Evolutionary conservation across 2,329 filamentous ascomycete species (phyloP).

Genomic region (Rugonectria rugulosa): DNA sequence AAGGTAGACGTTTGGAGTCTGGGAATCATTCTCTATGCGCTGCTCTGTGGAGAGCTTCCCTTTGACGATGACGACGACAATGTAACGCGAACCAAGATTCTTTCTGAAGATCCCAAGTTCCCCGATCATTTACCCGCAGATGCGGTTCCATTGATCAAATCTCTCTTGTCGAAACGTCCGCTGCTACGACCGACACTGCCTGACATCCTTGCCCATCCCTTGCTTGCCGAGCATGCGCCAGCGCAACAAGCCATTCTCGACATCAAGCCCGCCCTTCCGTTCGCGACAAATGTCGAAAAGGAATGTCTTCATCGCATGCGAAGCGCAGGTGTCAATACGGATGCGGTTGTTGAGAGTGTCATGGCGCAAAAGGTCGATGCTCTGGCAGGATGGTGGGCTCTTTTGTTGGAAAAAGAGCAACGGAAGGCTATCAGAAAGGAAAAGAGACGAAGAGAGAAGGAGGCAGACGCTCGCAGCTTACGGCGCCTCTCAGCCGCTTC

Average conservation of each 20-base stretch:
- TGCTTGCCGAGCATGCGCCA: constrained; percentile 85
- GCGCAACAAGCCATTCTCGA: constrained; percentile 91
- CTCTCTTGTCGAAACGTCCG: constrained; percentile 89
- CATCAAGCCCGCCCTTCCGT: constrained; percentile 79
- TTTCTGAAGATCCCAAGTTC: constrained; percentile 85
- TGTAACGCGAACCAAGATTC: constrained; percentile 82
- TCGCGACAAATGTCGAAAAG: constrained; percentile 86
- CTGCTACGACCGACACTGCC: constrained; percentile 81
- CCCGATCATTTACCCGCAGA: constrained; percentile 81
- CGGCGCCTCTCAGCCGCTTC: constrained; percentile 89
- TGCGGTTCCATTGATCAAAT: constrained; percentile 77
- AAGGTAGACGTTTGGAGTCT: constrained; percentile 98
- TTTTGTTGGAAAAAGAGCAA: constrained; percentile 93
- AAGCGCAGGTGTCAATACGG: constrained; percentile 91
- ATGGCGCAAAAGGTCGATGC: constrained; percentile 88
- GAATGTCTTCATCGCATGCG: constrained; percentile 93
- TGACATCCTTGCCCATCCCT: constrained; percentile 88
- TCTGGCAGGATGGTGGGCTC: constrained; percentile 93
- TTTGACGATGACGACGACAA: constrained; percentile 97
- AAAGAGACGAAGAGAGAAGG: constrained; percentile 83
- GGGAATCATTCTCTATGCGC: constrained; percentile 83
- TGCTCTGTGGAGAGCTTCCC: constrained; percentile 85
- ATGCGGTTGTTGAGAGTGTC: constrained; percentile 93
- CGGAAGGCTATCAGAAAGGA: constrained; percentile 84
- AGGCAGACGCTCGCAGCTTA: constrained; percentile 80